Evolutionary conservation across 2,329 filamentous ascomycete genomes (phyloP), one percentile per base, ranked within the genome.

Genomic region (Penicillium sp.): DNA sequence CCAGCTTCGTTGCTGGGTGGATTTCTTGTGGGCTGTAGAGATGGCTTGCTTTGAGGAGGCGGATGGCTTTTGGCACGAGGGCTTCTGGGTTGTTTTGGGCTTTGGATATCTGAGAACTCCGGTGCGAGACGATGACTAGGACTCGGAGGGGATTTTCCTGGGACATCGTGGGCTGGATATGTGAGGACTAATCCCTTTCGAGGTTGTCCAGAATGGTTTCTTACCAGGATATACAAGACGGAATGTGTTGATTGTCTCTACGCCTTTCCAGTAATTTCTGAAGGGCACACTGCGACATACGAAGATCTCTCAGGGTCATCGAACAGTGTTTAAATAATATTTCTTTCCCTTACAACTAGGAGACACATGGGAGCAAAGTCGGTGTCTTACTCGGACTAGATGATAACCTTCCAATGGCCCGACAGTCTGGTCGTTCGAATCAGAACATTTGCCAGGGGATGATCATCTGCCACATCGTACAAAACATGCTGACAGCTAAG

Each of bases 91-190:
- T 53, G 38, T 52, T 59, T 32, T 58, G 60, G 13, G 60, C 61
- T 47, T 58, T 60, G 5, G 44, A 35, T 38, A 62, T 61, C 11
- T 57, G 50, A 11, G 59, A 34, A 44, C 62, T 67, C 50, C 60
- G 58, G 10, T 65, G 58, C 9, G 63, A 69, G 50, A 66, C 60
- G 20, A 66, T 65, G 32, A 66, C 61, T 20, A 67, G 57, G 10
- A 67, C 64, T 54, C 61, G 60, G 29, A 62, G 61, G 11, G 64
- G 65, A 11, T 40, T 54, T 50, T 55, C 42, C 5, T 62, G 50
- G 29, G 47, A 42, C 58, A 61, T 62, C 0, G 5, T 42, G 42
- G 31, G 11, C 51, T 60, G 31, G 29, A 11, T 9, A 24, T 35
- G 48, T 60, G 35, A 60, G 39, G 31, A 24, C 14, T 29, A 24